Base-by-base conservation (phyloP, 352 stramenopile species). In the Phytophthora meadii region DNA sequence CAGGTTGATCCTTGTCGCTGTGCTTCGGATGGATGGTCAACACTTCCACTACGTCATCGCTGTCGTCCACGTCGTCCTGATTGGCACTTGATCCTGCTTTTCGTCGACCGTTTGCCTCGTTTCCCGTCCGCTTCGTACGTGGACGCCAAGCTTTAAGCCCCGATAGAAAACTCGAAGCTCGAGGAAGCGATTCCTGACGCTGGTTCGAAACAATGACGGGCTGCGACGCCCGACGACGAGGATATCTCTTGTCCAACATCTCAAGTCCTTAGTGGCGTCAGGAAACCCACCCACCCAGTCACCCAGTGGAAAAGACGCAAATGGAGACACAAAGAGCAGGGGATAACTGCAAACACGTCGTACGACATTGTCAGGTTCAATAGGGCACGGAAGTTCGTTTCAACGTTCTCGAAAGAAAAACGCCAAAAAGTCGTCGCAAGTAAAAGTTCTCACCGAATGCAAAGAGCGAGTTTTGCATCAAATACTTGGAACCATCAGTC, bases 231-330 rank as follows among this genome's bases (percentile, higher is more conserved):
- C 65, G 46, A 53, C 55, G 65, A 36, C 47, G 19, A 10, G 51
- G 54, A 28, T 69, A 45, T 25, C 49, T 9, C 45, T 69, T 72
- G 61, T 75, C 66, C 44, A 74, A 39, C 70, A 78, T 78, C 28
- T 47, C 10, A 47, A 62, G 15, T 57, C 27, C 17, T 50, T 19
- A 36, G 32, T 72, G 45, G 19, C 40, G 47, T 22, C 59, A 64
- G 14, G 30, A 66, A 61, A 14, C 28, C 15, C 40, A 54, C 61
- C 39, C 48, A 58, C 49, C 39, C 34, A 62, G 11, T 48, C 11
- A 58, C 47, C 15, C 8, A 34, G 53, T 34, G 30, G 60, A 70
- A 74, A 70, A 65, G 65, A 53, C 57, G 42, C 46, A 46, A 52
- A 30, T 49, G 32, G 12, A 11, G 28, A 17, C 39, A 44, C 56